Evolutionary conservation across 805 yeast genomes (phyloP), one percentile per base, ranked within the genome.

Genomic region (Ogataea methanolica): DNA sequence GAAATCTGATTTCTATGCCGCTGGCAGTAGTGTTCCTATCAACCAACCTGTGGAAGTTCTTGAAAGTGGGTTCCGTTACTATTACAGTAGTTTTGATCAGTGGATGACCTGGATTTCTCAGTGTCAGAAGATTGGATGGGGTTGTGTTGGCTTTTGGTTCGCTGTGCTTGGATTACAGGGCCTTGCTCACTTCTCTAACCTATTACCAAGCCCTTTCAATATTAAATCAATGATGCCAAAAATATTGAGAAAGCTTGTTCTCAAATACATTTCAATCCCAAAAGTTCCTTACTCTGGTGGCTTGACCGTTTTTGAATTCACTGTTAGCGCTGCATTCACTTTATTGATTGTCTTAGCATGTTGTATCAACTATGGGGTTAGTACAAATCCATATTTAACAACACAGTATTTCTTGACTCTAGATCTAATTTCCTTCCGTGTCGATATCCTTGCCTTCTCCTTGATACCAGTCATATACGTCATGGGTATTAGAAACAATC

Each of bases 401-500:
- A 59, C 58, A 23, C 59, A 65, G 50, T 72, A 61, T 60, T 65
- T 44, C 47, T 39, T 55, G 42, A 51, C 52, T 6, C 36, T 61
- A 22, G 72, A 65, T 40, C 48, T 71, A 46, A 65, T 82, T 16
- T 80, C 78, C 38, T 83, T 79, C 60, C 71, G 88, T 62, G 66
- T 78, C 6, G 84, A 77, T 42, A 46, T 79, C 17, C 65, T 78
- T 62, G 64, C 76, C 2, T 63, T 78, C 36, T 78, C 76, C 45
- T 48, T 80, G 42, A 71, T 82, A 48, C 92, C 94, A 0, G 60
- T 75, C 6, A 61, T 81, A 16, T 75, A 79, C 50, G 65, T 85
- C 47, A 83, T 86, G 63, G 88, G 88, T 5, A 84, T 85, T 31
- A 71, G 94, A 57, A 88, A 87, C 62, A 87, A 85, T 58, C 79